A percentile compares a stretch with the other conserved stretches of the same genome.
These are phyloP conservation scores for Ballota nigra DNA, from an alignment of 257 asterid genomes.

Conservation along the genomic window DNA sequence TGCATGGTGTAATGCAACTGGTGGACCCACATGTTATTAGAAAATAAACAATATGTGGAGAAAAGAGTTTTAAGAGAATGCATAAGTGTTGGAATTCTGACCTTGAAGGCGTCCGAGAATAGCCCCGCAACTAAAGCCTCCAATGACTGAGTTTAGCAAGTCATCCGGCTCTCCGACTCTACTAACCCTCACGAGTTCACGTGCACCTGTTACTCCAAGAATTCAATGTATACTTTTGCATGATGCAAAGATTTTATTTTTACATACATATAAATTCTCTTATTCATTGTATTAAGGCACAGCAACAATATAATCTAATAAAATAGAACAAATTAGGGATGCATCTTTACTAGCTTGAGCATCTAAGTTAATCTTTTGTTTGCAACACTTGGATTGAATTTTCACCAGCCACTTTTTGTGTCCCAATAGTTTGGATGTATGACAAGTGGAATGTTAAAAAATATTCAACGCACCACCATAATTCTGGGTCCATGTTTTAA, in stretches of 20 bases:
- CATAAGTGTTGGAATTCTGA: constrained; percentile 10
- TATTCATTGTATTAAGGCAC: neutral
- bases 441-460: too few relatives aligned
- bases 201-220: constrained; percentile 65
- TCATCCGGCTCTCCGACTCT: constrained; percentile 84
- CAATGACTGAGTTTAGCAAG: constrained; percentile 74
- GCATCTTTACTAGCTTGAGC: neutral
- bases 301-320: neutral
- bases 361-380: neutral
- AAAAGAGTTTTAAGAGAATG: neutral
- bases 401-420: neutral
- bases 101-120: constrained; percentile 98
- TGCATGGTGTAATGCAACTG: too few relatives aligned
- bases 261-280: neutral
- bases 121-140: constrained; percentile 91
- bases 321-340: neutral
- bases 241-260: neutral
- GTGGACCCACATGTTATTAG: too few relatives aligned
- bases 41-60: neutral
- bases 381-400: neutral
- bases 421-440: neutral
- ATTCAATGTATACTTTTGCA: constrained; percentile 10
- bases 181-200: constrained; percentile 78
- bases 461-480: too few relatives aligned
- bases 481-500: too few relatives aligned